Base-by-base conservation (phyloP, 768 basidiomycete species). In the Hemileccinum impolitum region DNA sequence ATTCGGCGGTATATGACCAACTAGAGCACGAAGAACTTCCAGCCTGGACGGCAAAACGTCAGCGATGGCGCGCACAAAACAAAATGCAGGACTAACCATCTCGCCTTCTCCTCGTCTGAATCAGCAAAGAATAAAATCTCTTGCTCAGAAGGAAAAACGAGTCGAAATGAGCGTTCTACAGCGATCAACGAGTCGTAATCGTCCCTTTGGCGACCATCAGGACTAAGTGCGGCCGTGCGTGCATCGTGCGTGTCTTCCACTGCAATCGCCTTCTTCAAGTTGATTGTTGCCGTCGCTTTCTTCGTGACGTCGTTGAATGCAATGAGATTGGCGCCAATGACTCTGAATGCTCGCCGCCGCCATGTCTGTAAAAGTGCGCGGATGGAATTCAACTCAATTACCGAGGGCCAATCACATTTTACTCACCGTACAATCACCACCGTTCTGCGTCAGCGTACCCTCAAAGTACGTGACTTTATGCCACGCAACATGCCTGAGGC, bases 221-320 rank as follows among this genome's bases (percentile, higher is more conserved):
- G 75, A 55, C 72, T 79, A 19, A 72, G 67, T n/a, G 72, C 65
- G 23, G 69, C 71, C 3, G 67, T 69, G n/a, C 76, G 74, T 3
- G 70, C 65, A 55, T 82, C 80, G 55, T 88, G 84, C 47, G 88
- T 82, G 61, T 94, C 92, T 55, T 87, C 81, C 3, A 95, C 79
- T 0, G 76, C 72, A 10, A 84, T 70, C 5, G 90, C 91, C 64
- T 92, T 87, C 68, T 87, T 87, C 36, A 96, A 73, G 65, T 94
- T 90, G 54, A 95, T 94, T n/a, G 88, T 91, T 4, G 89, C 82
- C 0, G 84, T 94, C 2, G 87, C 84, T 55, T 84, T 89, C 75
- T 90, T 93, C 23, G 94, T 96, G 9, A 95, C 84, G 61, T 94
- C 90, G 60, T 92, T 96, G 70, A 89, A 94, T 1, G 94, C 91